Conservation (phyloP, 306 rosid genomes). For the Medicago ruthenica region DNA sequence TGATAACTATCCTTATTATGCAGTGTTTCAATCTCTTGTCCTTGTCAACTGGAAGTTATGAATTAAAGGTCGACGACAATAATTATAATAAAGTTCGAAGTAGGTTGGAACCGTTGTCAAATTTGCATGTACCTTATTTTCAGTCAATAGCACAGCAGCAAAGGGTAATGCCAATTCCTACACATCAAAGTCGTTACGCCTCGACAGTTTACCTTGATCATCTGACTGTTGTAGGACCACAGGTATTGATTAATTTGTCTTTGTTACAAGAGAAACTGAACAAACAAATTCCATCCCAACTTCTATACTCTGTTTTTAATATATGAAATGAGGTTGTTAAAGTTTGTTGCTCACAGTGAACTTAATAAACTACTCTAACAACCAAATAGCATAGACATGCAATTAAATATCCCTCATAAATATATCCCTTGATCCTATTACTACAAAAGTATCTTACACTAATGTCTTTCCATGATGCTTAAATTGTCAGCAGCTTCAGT, state of each 20-base stretch:
- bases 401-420: constrained; percentile 16
- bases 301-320: constrained; percentile 1
- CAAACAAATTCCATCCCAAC: constrained; percentile 11
- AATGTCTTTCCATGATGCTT: constrained; percentile 33
- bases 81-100: constrained; percentile 45
- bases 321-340: constrained; percentile 39
- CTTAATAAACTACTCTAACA: constrained; percentile 19
- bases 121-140: constrained; percentile 60
- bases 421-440: not conserved
- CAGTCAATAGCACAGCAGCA: constrained; percentile 57
- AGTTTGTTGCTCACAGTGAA: constrained; percentile 34
- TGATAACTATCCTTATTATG: constrained; percentile 44
- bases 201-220: constrained; percentile 56
- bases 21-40: constrained; percentile 74
- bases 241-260: constrained; percentile 55
- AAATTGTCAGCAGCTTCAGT: constrained; percentile 46
- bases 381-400: not conserved
- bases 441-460: constrained; percentile 6
- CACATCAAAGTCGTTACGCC: constrained; percentile 52
- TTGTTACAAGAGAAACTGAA: constrained; percentile 14
- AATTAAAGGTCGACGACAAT: constrained; percentile 46
- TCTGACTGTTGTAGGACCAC: constrained; percentile 53
- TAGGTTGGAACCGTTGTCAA: constrained; percentile 52
- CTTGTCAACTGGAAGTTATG: constrained; percentile 57
- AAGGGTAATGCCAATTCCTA: constrained; percentile 48